Base-by-base conservation (phyloP, 495 filamentous ascomycete genomes). In the Patellaria atrata region DNA sequence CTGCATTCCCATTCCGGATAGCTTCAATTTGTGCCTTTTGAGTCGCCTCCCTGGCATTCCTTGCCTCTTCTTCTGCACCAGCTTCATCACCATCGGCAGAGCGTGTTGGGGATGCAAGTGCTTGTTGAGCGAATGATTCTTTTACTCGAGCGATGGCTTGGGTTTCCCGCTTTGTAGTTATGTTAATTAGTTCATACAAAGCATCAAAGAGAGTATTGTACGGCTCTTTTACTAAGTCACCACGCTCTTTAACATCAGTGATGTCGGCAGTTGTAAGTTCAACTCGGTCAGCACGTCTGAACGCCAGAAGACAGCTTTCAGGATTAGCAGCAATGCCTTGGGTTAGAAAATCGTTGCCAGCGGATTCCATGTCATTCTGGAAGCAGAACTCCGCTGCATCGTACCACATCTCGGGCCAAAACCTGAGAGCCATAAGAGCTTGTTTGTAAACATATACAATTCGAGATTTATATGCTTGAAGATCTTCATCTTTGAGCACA, bases 371-470 rank as follows among this genome's bases (percentile, higher is more conserved):
- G 33, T 71, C 71, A 50, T 92, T 85, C 31, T 73, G 62, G 51
- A 85, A 81, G 58, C 85, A 94, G 64, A 86, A 97, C 38, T 94
- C 80, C 9, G 85, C 80, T 2, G 86, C 89, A 30, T 94, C 84
- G 44, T 79, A 87, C 89, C 89, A 97, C 43, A 94, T 73, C 52
- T 87, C 81, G 2, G 91, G 89, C 65, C 84, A 81, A 51, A 94
- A 97, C 35, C 83, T 69, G 40, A 97, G 59, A 6, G 85, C 78
- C 84, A 94, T 94, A 23, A 89, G 61, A 19, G 89, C 81, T 53
- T 94, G 87, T 58, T 86, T 87, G 62, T 91, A 96, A 38, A 81
- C 78, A 56, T 86, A 89, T 16, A 93, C 49, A 36, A 94, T 68
- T 15, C 89, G 77, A 36, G 70, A 63, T 41, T 75, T 77, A 59